Evolutionary conservation across 306 rosid species (phyloP), one percentile per base, ranked within the genome.

Genomic region (Trifolium subterraneum): DNA sequence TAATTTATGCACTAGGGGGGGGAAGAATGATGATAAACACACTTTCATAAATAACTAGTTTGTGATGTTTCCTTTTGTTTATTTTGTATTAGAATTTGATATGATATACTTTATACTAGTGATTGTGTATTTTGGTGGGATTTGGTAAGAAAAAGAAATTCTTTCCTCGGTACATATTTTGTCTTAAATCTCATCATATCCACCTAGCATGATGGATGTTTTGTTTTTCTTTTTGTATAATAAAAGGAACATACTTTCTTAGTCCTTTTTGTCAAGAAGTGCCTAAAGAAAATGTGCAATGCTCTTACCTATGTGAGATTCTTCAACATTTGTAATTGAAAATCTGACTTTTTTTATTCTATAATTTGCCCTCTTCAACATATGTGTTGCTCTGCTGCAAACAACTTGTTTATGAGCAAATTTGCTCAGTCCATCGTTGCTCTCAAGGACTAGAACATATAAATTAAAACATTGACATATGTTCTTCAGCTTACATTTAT

Each of bases 281-380:
- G 74, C 63, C 42, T 51, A 55, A 50, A 41, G 45, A 73, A 64
- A 33, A 72, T 22, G 39, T 36, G 4, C 29, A 2, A 33, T 44
- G 52, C 62, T 71, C 8, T 18, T n/a, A 12, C 12, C 64, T 66
- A 5, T 33, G 29, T 18, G 71, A 56, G 55, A 66, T 79, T 51
- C 70, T 54, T 52, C 68, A 78, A 72, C 48, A 78, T 47, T 45
- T 69, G 64, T 60, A 9, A 31, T 58, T n/a, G 80, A n/a, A 69
- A 61, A 15, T 18, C 59, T n/a, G 8, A n/a, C 41, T 8, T 4
- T 51, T 64, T 65, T 2, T 2, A 8, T 8, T 4, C 25, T 39
- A 33, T 55, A 25, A 35, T 51, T 56, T 36, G 5, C 64, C 20
- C 41, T 64, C 65, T 78, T 27, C 67, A 36, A 48, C 15, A 56